A percentile compares a stretch with the other conserved stretches of the same genome.
Conservation (phyloP, 2,329 filamentous ascomycete species). For the Alternaria gansuensis region DNA sequence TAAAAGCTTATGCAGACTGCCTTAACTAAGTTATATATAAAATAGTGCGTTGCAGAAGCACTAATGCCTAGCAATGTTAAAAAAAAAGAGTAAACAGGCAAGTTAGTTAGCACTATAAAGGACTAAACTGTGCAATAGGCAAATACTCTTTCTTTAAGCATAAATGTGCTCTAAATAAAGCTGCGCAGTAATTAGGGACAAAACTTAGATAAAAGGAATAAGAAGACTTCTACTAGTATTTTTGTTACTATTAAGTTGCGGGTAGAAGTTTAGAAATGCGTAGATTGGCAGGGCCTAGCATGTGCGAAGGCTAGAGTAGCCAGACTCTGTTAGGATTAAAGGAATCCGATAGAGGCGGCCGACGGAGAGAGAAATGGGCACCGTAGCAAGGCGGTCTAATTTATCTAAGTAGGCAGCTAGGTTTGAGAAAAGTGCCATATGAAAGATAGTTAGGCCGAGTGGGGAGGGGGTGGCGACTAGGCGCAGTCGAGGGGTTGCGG, state of each 20-base stretch:
- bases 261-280: background rate
- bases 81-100: background rate
- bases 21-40: no score
- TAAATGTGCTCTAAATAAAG: background rate
- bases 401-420: background rate
- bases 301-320: background rate
- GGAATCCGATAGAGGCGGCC: background rate
- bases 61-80: background rate
- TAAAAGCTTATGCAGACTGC: constrained; percentile 7
- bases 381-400: background rate
- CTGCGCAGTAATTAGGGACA: background rate
- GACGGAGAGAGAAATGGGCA: background rate
- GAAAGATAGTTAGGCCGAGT: background rate
- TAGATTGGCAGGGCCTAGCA: background rate
- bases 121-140: background rate
- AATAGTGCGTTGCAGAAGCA: constrained; percentile 5
- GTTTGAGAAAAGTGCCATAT: constrained; percentile 6
- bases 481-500: background rate
- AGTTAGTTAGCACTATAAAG: background rate
- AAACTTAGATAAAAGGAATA: background rate
- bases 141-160: background rate
- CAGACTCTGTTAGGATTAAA: background rate
- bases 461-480: background rate
- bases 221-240: background rate
- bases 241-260: background rate